phyloP scores from a whole-genome alignment of 176 grass and related monocot genomes.

The Poa pratensis region DNA sequence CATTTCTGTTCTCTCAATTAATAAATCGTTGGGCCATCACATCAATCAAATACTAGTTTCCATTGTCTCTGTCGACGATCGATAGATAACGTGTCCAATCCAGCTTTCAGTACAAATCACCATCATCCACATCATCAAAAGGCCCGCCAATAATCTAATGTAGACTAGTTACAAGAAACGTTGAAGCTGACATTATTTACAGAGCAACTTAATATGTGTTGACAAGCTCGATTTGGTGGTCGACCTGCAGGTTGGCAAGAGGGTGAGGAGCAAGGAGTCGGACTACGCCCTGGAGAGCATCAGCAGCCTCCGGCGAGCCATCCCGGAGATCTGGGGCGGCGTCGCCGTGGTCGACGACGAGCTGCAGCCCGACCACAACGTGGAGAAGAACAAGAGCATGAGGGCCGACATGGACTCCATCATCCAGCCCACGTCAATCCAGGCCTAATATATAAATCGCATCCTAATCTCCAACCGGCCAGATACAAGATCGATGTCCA shows the following conservation, averaged over 20 bases:
- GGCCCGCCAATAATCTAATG: neutral
- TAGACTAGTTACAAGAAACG: neutral
- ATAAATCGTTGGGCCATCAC: constrained; percentile 15
- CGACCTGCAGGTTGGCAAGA: constrained; percentile 74
- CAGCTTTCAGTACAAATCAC: neutral
- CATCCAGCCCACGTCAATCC: constrained; percentile 60
- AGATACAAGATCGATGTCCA: neutral
- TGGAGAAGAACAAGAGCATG: constrained; percentile 45
- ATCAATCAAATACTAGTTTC: neutral
- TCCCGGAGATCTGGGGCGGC: constrained; percentile 81
- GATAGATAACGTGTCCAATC: neutral
- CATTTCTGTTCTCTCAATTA: neutral
- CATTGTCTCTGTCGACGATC: neutral
- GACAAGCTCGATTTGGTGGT: neutral
- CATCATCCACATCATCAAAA: neutral
- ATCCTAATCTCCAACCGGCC: constrained; percentile 9
- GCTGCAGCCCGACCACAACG: neutral
- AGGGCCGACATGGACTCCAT: constrained; percentile 68
- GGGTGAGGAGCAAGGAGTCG: constrained; percentile 63
- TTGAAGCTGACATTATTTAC: neutral
- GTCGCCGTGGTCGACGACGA: constrained; percentile 19
- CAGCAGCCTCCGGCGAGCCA: constrained; percentile 47
- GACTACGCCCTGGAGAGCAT: constrained; percentile 81
- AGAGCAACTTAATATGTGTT: neutral
- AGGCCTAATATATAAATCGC: constrained; percentile 50